Conservation (phyloP, 257 asterid genomes). For the Fraxinus pennsylvanica region DNA sequence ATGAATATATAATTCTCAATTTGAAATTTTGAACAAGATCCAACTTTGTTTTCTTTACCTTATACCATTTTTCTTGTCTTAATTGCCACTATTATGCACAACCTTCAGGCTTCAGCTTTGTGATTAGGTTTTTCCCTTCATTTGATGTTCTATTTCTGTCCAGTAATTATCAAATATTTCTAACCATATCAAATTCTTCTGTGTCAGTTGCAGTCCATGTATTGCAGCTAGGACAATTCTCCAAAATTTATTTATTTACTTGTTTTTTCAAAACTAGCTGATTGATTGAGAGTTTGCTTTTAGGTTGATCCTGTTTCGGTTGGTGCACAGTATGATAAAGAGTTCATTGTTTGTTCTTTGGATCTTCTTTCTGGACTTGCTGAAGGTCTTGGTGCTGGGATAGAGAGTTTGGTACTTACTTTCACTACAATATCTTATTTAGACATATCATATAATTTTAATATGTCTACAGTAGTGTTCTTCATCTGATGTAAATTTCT, state of each 20-base stretch:
- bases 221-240: neutral
- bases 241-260: neutral
- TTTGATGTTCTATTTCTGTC: conserved; percentile 1
- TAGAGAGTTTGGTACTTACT: conserved; percentile 86
- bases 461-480: conserved; percentile 9
- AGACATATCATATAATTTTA: conserved; percentile 5
- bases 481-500: conserved; percentile 10
- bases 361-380: conserved; percentile 98
- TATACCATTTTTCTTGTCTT: conserved; percentile 7
- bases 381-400: conserved; percentile 96
- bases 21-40: neutral
- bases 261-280: conserved; percentile 18
- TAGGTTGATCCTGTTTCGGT: conserved; percentile 86
- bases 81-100: neutral
- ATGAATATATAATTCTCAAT: neutral
- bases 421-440: conserved; percentile 20
- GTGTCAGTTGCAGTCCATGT: neutral
- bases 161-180: neutral
- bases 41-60: neutral
- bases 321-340: conserved; percentile 86
- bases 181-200: neutral
- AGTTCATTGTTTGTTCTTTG: conserved; percentile 88
- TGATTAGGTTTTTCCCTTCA: conserved; percentile 10
- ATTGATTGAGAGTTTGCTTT: conserved; percentile 30
- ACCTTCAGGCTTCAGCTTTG: neutral